phyloP scores from a whole-genome alignment of 371 early-diverging fungal species.

The Scutellospora calospora region DNA sequence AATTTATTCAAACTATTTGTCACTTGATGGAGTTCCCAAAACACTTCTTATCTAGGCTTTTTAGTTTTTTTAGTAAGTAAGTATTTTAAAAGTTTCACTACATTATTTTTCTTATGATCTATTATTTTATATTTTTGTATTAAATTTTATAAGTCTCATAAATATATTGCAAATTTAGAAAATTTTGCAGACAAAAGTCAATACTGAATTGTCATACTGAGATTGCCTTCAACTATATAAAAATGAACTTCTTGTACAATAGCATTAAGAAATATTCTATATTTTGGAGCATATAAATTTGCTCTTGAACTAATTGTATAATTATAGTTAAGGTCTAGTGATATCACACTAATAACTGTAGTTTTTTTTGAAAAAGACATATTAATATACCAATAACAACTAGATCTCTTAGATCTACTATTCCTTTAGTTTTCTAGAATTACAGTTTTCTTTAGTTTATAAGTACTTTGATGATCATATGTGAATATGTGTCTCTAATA shows the following conservation, averaged over 20 bases:
- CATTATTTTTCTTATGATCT: neutral
- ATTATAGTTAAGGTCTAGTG: neutral
- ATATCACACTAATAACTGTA: neutral
- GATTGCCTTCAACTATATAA: neutral
- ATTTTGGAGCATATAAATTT: neutral
- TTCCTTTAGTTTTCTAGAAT: neutral
- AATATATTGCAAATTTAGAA: neutral
- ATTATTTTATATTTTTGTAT: neutral
- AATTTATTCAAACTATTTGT: neutral
- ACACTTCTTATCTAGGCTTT: too few relatives aligned
- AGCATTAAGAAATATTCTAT: neutral
- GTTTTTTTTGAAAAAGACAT: neutral
- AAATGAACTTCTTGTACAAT: neutral
- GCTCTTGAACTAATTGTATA: neutral
- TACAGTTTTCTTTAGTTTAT: neutral
- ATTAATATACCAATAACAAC: neutral
- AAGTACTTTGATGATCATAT: neutral
- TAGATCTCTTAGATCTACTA: neutral
- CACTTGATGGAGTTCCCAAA: neutral
- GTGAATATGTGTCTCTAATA: neutral
- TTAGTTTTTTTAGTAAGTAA: neutral
- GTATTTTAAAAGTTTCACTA: neutral
- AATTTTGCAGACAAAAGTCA: neutral
- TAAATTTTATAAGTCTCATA: neutral
- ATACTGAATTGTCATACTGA: neutral